Evolutionary conservation across 2,329 filamentous ascomycete genomes (phyloP).

Genomic region (Cladophialophora chaetospira): DNA sequence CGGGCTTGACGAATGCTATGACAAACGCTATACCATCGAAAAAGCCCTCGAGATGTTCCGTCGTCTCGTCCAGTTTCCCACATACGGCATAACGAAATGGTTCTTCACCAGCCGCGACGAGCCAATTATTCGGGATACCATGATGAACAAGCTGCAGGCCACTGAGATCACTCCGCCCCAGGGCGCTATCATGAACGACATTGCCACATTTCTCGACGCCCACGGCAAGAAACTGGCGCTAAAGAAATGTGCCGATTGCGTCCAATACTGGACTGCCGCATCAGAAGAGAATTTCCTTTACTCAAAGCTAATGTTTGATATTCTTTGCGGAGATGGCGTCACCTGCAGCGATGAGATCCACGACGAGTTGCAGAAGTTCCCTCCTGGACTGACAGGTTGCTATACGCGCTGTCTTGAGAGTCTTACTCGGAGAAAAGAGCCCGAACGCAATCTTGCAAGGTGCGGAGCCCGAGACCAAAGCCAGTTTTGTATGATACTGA

Average conservation of each 20-base stretch:
- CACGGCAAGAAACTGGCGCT: background rate
- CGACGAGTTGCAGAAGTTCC: background rate
- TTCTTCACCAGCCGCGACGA: background rate
- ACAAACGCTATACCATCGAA: too few species aligned
- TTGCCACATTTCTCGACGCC: background rate
- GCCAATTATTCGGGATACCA: background rate
- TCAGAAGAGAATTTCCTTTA: background rate
- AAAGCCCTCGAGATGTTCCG: background rate
- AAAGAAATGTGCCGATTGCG: background rate
- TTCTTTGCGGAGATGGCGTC: background rate
- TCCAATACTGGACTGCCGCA: background rate
- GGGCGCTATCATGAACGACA: background rate
- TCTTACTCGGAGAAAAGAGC: background rate
- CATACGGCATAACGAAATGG: background rate
- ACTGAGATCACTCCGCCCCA: background rate
- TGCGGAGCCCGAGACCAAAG: background rate
- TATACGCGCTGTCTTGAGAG: background rate
- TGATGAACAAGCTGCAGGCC: background rate
- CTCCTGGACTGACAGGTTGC: background rate
- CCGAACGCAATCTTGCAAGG: background rate
- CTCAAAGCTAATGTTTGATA: background rate
- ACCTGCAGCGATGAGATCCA: background rate
- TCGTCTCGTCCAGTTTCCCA: background rate
- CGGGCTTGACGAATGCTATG: background rate
- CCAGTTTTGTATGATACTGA: background rate